Conservation (phyloP, 805 yeast genomes). For the Hemisphaericaspora nanyangensis region DNA sequence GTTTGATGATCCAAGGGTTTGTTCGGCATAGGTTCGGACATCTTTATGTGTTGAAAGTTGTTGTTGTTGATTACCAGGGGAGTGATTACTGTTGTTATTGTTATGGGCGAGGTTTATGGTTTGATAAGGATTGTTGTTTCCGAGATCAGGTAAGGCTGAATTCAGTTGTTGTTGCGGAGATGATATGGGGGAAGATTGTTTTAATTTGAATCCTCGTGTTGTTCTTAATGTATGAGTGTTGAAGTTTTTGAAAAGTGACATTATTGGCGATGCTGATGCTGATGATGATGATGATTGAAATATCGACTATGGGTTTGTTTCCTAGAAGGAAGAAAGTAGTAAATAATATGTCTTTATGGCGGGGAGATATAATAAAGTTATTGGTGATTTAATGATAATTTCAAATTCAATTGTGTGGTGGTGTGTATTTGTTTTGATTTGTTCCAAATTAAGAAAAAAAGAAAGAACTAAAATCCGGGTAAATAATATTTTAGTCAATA, state of each 20-base stretch:
- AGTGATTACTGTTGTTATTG: slow-evolving; percentile 5
- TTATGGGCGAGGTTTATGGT: slow-evolving; percentile 17
- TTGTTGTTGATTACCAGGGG: slow-evolving; percentile 16
- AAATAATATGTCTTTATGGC: neutral
- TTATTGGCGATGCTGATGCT: slow-evolving; percentile 7
- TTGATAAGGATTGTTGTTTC: slow-evolving; percentile 21
- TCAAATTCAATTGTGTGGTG: neutral
- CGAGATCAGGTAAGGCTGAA: slow-evolving; percentile 28
- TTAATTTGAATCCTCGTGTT: slow-evolving; percentile 42
- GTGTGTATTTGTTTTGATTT: slow-evolving; percentile 3
- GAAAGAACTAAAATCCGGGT: neutral
- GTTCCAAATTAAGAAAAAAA: neutral
- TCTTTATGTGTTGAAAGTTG: slow-evolving; percentile 59
- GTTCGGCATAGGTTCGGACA: slow-evolving; percentile 85
- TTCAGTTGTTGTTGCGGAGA: slow-evolving; percentile 35
- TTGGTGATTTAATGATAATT: neutral
- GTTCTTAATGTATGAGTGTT: slow-evolving; percentile 40
- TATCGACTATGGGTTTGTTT: no score
- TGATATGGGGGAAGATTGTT: slow-evolving; percentile 36
- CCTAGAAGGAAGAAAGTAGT: neutral
- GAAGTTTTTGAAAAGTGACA: slow-evolving; percentile 43
- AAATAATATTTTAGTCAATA: neutral
- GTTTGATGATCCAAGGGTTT: slow-evolving; percentile 89
- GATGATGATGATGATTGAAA: no score
- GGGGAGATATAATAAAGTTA: no score